A percentile compares a stretch with the other conserved stretches of the same genome.
phyloP scores from a whole-genome alignment of 148 eudicot species.

The Mesembryanthemum crystallinum region DNA sequence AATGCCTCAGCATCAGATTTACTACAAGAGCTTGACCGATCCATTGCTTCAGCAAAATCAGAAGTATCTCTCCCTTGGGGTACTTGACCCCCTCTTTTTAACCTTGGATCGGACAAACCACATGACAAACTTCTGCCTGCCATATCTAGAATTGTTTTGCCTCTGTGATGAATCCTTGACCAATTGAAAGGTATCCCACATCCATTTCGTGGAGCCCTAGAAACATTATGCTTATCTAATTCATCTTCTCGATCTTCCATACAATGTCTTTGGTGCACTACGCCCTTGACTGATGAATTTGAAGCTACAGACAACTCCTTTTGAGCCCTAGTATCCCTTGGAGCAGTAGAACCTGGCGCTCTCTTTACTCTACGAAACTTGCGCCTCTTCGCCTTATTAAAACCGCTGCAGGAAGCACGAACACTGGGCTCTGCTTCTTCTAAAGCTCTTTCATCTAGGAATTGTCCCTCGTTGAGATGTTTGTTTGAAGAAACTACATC shows the following conservation, averaged over 20 bases:
- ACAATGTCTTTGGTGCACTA: conserved; percentile 36
- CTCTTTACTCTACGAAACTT: conserved; percentile 69
- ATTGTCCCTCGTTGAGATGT: conserved; percentile 30
- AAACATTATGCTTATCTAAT: conserved; percentile 44
- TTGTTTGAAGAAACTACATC: conserved; percentile 57
- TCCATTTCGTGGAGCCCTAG: conserved; percentile 62
- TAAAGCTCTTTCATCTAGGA: conserved; percentile 28
- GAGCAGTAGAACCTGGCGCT: conserved; percentile 40
- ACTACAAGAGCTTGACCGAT: conserved; percentile 53
- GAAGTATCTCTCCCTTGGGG: conserved; percentile 37
- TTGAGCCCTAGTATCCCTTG: conserved; percentile 39
- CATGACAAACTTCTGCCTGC: conserved; percentile 96
- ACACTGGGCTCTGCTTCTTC: conserved; percentile 48
- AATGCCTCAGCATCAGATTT: conserved; percentile 62
- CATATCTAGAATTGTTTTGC: conserved; percentile 79
- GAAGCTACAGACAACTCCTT: conserved; percentile 76
- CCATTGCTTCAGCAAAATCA: conserved; percentile 42
- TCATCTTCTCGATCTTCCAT: conserved; percentile 40
- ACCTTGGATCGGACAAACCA: conserved; percentile 79
- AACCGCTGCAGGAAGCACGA: conserved; percentile 44
- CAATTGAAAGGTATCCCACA: conserved; percentile 94
- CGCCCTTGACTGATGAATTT: conserved; percentile 66
- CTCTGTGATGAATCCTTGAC: conserved; percentile 87
- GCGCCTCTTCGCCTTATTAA: conserved; percentile 56
- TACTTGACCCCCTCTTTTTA: conserved; percentile 47